Evolutionary conservation across 148 eudicot genomes (phyloP).

Genomic region (Oxyria digyna): DNA sequence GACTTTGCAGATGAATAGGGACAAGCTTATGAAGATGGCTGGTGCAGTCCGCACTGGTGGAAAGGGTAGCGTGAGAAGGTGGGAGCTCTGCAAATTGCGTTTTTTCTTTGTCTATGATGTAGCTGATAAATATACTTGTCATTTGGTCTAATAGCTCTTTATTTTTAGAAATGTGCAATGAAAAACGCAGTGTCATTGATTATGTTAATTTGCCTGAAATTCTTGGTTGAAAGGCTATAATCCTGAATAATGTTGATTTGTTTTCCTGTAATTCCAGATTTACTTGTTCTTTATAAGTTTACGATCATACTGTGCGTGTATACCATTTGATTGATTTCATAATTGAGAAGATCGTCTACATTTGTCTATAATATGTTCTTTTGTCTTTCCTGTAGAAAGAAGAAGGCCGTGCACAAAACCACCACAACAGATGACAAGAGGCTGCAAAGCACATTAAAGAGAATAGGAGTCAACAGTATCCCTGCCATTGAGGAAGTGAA

Average conservation of each 20-base stretch:
- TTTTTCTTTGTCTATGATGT: no score
- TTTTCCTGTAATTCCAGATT: not conserved
- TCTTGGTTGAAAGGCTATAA: no score
- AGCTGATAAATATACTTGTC: no score
- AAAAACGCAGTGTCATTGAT: not conserved
- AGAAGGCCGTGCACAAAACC: slow-evolving; percentile 91
- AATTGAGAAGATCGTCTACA: not conserved
- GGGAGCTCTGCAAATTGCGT: not conserved
- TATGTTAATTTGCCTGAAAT: not conserved
- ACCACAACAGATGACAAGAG: slow-evolving; percentile 87
- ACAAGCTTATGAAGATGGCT: slow-evolving; percentile 71
- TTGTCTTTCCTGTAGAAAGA: slow-evolving; percentile 43
- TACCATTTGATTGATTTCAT: no score
- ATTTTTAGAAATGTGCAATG: not conserved
- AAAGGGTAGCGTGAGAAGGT: slow-evolving; percentile 77
- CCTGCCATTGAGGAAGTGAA: slow-evolving; percentile 93
- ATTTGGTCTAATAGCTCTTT: no score
- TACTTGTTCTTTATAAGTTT: not conserved
- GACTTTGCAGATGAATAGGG: slow-evolving; percentile 52
- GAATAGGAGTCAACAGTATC: slow-evolving; percentile 77
- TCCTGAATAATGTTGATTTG: not conserved
- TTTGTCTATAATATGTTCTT: not conserved
- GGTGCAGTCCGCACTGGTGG: slow-evolving; percentile 76
- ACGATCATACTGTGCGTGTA: no score
- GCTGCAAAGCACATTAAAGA: slow-evolving; percentile 78